A percentile compares a stretch with the other conserved stretches of the same genome.
Evolutionary conservation across 257 asterid genomes (phyloP).

Genomic region (Solanum peruvianum): DNA sequence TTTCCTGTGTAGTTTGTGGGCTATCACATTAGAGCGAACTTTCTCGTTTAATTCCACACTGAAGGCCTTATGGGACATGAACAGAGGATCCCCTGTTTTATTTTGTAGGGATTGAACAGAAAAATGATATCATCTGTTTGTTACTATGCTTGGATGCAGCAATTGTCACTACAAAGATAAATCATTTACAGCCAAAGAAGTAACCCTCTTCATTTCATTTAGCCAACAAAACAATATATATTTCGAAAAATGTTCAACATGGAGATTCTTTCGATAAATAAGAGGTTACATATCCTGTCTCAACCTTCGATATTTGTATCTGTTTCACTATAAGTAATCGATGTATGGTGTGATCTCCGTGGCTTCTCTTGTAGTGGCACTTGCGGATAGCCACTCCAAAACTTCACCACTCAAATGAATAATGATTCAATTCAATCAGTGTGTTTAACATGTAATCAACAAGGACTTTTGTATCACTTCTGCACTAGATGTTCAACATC

Average conservation of each 20-base stretch:
- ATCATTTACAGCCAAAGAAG: background rate
- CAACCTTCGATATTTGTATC: background rate
- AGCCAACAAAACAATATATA: background rate
- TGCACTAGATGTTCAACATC: slow-evolving; percentile 66
- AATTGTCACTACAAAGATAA: background rate
- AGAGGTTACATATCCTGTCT: background rate
- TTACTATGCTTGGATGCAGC: background rate
- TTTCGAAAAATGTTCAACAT: background rate
- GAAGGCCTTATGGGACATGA: no score
- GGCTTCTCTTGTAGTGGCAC: background rate
- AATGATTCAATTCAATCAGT: background rate
- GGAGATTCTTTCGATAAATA: background rate
- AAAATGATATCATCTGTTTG: background rate
- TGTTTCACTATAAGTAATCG: background rate
- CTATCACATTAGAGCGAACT: background rate
- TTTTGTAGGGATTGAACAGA: no score
- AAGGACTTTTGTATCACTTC: slow-evolving; percentile 1
- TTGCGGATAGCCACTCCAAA: background rate
- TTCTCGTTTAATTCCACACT: no score
- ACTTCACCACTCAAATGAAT: background rate
- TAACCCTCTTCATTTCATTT: background rate
- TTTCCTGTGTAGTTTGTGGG: no score
- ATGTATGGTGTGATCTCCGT: background rate
- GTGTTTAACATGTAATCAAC: background rate
- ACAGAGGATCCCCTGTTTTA: no score